Evolutionary conservation across 2,329 filamentous ascomycete genomes (phyloP), one percentile per base, ranked within the genome.

Genomic region (Mycogone perniciosa): DNA sequence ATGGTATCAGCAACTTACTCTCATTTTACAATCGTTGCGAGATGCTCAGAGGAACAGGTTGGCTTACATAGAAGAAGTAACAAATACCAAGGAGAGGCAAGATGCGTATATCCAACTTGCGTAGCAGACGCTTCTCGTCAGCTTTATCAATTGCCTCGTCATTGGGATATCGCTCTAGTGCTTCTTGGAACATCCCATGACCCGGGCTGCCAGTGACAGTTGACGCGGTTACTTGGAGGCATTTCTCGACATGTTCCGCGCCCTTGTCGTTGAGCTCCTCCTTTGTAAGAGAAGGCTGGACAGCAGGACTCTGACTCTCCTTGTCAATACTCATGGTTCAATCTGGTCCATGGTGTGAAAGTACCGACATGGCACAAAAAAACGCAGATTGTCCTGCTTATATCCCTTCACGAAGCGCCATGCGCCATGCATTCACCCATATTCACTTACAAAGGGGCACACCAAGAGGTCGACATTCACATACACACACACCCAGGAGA

Each of bases 31-130:
- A 26, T 26, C 10, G 13, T 41, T 8, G 38, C 8, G 20, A 20
- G 7, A 6, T 41, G 7, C 8, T 13, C 5, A 5, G 39, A 27
- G 6, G 30, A 29, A 2, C 6, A 20, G 7, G 7, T 6, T 29
- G n/a, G 33, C 46, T 51, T 40, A 56, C 56, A 48, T 71, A 70
- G 48, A 72, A 71, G 48, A 70, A 70, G 53, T 72, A 72, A 52
- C 68, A 72, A 8, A 71, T 60, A 4, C 67, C 67, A 0, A 71
- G 52, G 8, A 71, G 45, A 0, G 68, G 68, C 7, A 72, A 54
- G 6, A 72, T 70, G 2, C 65, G 61, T 38, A 59, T 57, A 51
- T 72, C 70, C 1, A 72, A 54, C 56, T 71, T 71, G 39, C 67
- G 65, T 9, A 62, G 49, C 3, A 72, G 51, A 20, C 56, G 60